Conservation (phyloP, 306 rosid genomes). For the barrel medic (Medicago truncatula) region DNA sequence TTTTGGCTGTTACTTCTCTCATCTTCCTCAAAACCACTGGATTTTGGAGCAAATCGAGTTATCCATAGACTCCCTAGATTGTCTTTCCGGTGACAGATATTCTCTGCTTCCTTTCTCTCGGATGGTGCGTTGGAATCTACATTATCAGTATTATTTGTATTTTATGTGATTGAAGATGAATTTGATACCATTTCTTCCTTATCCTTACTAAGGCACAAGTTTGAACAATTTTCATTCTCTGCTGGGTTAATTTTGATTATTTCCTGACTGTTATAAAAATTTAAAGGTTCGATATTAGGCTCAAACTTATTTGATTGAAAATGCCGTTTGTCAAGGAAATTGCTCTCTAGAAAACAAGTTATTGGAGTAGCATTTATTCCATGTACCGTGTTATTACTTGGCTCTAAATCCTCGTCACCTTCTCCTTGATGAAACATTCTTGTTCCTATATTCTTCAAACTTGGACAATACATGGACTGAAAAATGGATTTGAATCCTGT, state of each 20-base stretch:
- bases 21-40: no score
- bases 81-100: conserved; percentile 42
- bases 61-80: conserved; percentile 69
- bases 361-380: conserved; percentile 62
- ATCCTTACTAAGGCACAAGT: conserved; percentile 43
- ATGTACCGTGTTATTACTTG: conserved; percentile 40
- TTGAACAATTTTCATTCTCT: conserved; percentile 47
- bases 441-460: conserved; percentile 48
- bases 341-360: conserved; percentile 50
- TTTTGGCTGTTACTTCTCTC: no score
- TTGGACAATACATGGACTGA: conserved; percentile 67
- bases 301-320: conserved; percentile 42
- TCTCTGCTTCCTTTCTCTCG: conserved; percentile 49
- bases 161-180: conserved; percentile 58
- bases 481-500: conserved; percentile 80
- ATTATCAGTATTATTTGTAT: conserved; percentile 49
- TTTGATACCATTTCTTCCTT: conserved; percentile 57
- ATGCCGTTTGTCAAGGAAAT: conserved; percentile 36
- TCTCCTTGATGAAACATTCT: conserved; percentile 46
- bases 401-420: conserved; percentile 51
- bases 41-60: conserved; percentile 60
- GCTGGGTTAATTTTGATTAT: conserved; percentile 42
- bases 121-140: conserved; percentile 44
- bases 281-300: conserved; percentile 46
- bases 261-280: conserved; percentile 49